Base-by-base conservation (phyloP, 108 stramenopile species). In the Pseudonitzschia delicatissima region DNA sequence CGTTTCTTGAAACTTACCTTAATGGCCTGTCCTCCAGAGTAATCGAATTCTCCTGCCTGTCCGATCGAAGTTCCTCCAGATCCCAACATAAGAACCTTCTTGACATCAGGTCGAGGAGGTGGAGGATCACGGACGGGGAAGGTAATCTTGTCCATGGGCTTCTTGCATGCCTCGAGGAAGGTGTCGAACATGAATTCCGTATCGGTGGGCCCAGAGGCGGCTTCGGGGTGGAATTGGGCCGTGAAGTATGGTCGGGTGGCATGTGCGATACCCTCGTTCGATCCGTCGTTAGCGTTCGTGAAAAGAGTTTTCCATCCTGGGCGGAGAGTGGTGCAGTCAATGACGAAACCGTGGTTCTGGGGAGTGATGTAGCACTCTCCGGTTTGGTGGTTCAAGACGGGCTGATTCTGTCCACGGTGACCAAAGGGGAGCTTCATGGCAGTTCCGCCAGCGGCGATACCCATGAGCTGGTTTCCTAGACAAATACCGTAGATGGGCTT, bases 21-120 rank as follows among this genome's bases (percentile, higher is more conserved):
- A 77, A 97, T 97, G 45, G 96, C 96, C 78, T 99, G 98, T 62
- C 96, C 90, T 32, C 98, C 98, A 36, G 94, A 96, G 79, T 99
- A 99, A 77, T 99, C 98, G 76, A 99, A 99, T 87, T 99, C 98
- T 61, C 98, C 98, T 28, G 98, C 98, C 73, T 99, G 98, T 33
- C 98, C 98, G 72, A 99, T 99, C 49, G 93, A 95, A 4, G 97
- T 94, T 67, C 98, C 98, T 23, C 98, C 98, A 66, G 83, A 86
- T 42, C 98, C 98, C 34, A 99, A 86, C 70, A 99, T 59, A n/a
- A 99, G 84, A n/a, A 97, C 80, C 79, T 99, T 99, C 82, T 95
- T 96, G 45, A 91, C 86, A 33, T 74, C 71, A 3, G 84, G 87
- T 57, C 69, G 68, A 3, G 82, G 79, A 50, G 83, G 85, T 0